Percentiles rank a stretch among this genome's conserved stretches.
Conservation (phyloP, 345 rosid species). For the Gossypium mustelinum region DNA sequence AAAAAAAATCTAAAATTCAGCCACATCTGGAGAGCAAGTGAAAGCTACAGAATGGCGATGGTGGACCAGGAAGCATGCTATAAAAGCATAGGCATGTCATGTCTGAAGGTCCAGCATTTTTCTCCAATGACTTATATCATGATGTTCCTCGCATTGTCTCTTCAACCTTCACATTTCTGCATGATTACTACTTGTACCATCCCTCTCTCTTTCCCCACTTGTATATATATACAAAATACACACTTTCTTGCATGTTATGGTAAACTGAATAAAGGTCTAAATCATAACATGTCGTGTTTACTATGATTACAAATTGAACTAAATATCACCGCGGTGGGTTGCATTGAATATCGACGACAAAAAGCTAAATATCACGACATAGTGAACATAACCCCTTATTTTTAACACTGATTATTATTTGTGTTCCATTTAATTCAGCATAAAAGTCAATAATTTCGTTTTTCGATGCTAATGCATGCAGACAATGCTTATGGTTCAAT, state of each 20-base stretch:
- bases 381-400: neutral
- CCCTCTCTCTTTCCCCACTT: neutral
- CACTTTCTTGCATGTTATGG: neutral
- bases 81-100: conserved; percentile 6
- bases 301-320: neutral
- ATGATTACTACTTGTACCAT: neutral
- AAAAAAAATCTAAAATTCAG: no score
- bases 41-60: neutral
- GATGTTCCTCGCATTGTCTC: conserved; percentile 10
- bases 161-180: neutral
- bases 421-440: neutral
- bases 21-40: neutral
- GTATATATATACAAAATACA: neutral
- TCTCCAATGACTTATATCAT: neutral
- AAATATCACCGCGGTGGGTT: neutral
- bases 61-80: conserved; percentile 13
- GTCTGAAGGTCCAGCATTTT: neutral
- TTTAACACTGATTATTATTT: neutral
- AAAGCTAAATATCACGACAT: neutral
- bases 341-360: neutral
- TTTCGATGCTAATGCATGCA: neutral
- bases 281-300: neutral
- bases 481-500: neutral
- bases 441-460: neutral
- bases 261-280: neutral